These are phyloP conservation scores for Aegilops speltoides DNA, from an alignment of 176 grass and related monocot genomes.

Conservation along the genomic window DNA sequence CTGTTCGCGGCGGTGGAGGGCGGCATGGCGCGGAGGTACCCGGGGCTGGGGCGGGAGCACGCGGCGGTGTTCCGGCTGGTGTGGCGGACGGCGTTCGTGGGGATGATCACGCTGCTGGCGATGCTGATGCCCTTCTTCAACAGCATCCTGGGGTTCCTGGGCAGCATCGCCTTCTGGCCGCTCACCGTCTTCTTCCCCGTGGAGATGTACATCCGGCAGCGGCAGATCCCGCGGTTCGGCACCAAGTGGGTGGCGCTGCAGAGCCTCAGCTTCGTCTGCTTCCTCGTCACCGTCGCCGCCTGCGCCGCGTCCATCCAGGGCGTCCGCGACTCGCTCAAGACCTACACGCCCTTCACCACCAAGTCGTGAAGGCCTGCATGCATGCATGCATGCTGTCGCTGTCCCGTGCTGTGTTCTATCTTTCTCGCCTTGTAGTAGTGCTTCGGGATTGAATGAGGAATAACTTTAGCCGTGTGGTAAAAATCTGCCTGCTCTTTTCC, in stretches of 20 bases:
- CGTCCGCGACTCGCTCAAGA: constrained; percentile 56
- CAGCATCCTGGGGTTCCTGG: constrained; percentile 72
- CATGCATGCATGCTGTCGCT: too few species aligned
- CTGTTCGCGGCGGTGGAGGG: constrained; percentile 67
- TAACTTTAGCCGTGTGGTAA: neutral
- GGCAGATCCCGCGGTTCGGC: constrained; percentile 26
- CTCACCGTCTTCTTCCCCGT: constrained; percentile 88
- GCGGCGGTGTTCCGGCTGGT: constrained; percentile 36
- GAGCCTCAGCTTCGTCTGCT: constrained; percentile 80
- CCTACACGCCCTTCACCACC: constrained; percentile 59
- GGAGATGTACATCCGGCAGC: constrained; percentile 74
- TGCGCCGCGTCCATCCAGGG: constrained; percentile 68
- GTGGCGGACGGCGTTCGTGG: constrained; percentile 71
- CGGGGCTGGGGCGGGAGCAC: constrained; percentile 9
- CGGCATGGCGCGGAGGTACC: constrained; percentile 10
- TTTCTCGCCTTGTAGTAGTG: neutral
- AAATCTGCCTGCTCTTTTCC: neutral
- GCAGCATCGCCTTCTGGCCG: constrained; percentile 87
- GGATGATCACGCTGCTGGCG: constrained; percentile 53
- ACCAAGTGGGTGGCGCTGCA: constrained; percentile 57
- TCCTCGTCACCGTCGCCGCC: constrained; percentile 65
- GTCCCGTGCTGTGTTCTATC: neutral
- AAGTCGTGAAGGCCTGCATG: constrained; percentile 19
- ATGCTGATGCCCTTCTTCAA: constrained; percentile 91
- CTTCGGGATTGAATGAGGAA: neutral